Evolutionary conservation across 2,329 filamentous ascomycete genomes (phyloP).

Genomic region (Neonectria ditissima): DNA sequence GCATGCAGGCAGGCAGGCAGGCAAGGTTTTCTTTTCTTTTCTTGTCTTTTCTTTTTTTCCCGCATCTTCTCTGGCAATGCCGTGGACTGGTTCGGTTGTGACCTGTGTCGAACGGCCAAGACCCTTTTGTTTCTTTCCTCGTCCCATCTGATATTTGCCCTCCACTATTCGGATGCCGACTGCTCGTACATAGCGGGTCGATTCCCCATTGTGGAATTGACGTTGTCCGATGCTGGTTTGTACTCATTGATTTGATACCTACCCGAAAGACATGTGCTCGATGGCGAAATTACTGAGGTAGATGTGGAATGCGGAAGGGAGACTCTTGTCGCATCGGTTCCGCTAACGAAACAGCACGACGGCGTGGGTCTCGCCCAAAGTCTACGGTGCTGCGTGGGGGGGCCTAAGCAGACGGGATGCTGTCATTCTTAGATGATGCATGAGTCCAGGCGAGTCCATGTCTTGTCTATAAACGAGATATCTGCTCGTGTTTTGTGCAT

Average conservation of each 20-base stretch:
- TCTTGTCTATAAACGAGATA: slow-evolving; percentile 4
- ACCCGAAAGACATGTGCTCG: neutral
- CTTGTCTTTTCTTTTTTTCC: neutral
- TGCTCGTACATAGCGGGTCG: neutral
- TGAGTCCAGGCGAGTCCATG: neutral
- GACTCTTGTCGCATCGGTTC: neutral
- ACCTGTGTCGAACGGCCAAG: neutral
- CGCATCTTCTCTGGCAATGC: neutral
- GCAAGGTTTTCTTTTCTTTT: neutral
- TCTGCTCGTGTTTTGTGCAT: slow-evolving; percentile 12
- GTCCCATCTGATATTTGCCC: neutral
- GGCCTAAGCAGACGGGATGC: neutral
- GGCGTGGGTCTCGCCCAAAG: neutral
- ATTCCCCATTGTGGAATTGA: slow-evolving; percentile 32
- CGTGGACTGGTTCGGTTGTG: neutral
- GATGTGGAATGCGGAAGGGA: slow-evolving; percentile 1
- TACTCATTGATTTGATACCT: slow-evolving; percentile 5
- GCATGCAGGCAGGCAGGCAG: too few relatives aligned
- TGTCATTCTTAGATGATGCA: neutral
- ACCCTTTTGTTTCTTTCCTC: slow-evolving; percentile 8
- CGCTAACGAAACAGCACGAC: neutral
- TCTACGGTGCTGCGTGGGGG: neutral
- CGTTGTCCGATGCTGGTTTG: slow-evolving; percentile 16
- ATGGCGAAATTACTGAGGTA: neutral
- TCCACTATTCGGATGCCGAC: neutral